Percentiles rank a stretch among this genome's conserved stretches.
These are phyloP conservation scores for Nemania serpens DNA, from an alignment of 2,329 filamentous ascomycete species.

Conservation along the genomic window DNA sequence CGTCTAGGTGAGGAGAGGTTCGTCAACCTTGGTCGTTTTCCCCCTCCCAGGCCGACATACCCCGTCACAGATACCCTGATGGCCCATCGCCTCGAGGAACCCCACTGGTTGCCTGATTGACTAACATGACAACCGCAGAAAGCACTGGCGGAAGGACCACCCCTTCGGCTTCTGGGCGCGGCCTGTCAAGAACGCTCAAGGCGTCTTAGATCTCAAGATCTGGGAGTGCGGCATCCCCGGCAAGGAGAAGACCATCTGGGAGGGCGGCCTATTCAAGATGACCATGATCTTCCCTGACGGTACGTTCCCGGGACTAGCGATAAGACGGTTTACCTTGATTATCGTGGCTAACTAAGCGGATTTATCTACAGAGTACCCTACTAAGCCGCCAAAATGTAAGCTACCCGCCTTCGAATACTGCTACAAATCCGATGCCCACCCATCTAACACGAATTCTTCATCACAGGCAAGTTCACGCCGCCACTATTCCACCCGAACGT, in stretches of 20 bases:
- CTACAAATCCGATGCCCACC: background rate
- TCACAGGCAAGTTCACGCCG: slow-evolving; percentile 88
- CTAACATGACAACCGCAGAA: slow-evolving; percentile 57
- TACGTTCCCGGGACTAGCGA: slow-evolving; percentile 49
- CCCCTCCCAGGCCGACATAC: background rate
- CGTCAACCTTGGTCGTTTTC: slow-evolving; percentile 36
- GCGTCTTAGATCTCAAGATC: slow-evolving; percentile 86
- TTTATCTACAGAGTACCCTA: slow-evolving; percentile 79
- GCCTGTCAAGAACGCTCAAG: slow-evolving; percentile 77
- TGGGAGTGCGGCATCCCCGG: slow-evolving; percentile 98
- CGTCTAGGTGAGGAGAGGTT: slow-evolving; percentile 88
- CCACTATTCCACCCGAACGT: slow-evolving; percentile 98
- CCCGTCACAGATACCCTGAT: background rate
- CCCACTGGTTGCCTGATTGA: slow-evolving; percentile 17
- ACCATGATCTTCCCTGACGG: slow-evolving; percentile 92
- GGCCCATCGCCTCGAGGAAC: background rate
- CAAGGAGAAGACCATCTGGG: slow-evolving; percentile 96
- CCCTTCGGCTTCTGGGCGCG: slow-evolving; percentile 97
- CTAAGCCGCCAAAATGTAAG: slow-evolving; percentile 96
- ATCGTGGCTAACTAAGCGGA: slow-evolving; percentile 21
- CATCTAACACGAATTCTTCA: slow-evolving; percentile 14
- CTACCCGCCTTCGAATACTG: background rate
- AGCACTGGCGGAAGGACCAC: slow-evolving; percentile 96
- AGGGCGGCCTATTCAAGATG: slow-evolving; percentile 95
- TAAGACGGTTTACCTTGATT: background rate